Base-by-base conservation (phyloP, 257 asterid species). In the Ocimum tenuiflorum region DNA sequence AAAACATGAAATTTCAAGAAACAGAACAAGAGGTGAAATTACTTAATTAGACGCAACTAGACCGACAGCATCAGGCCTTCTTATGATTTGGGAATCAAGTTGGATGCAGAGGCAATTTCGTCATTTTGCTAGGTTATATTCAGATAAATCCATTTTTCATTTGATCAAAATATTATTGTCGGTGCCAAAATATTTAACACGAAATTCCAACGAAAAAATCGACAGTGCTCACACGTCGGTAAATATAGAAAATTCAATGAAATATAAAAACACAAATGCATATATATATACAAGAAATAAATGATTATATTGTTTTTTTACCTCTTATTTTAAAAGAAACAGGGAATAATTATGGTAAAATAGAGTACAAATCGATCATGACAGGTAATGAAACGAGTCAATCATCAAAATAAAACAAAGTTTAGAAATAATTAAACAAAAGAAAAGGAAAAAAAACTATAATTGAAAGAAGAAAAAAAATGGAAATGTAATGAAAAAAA, bases 351-450 rank as follows among this genome's bases (percentile, higher is more conserved):
- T 47, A 70, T n/a, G n/a, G n/a, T 61, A 65, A 48, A 76, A 71
- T 70, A 61, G 43, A 66, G 73, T 81, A 82, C 86, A 84, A 68
- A 78, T 78, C 39, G 78, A 63, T 73, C 41, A 65, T 70, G 74
- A 56, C 74, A 63, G 39, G 69, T 60, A 70, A 73, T 62, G 72
- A 52, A 71, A 76, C 67, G 69, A 69, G 73, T 73, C 69, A 77
- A 81, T 79, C 75, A 75, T 73, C 74, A 63, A 64, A 55, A 39
- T 22, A 41, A 63, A 57, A 24, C 14, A 71, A 18, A 73, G 55
- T 46, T 67, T 31, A 67, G 59, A 52, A 55, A 70, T 43, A 82
- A 68, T 69, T 36, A 68, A 75, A 67, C 64, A 74, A 77, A 67
- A 14, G 20, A 1, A 3, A 69, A 7, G 52, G 46, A 23, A 62